Evolutionary conservation across 2,329 filamentous ascomycete genomes (phyloP).

Genomic region (Penicillium psychrosexuale): DNA sequence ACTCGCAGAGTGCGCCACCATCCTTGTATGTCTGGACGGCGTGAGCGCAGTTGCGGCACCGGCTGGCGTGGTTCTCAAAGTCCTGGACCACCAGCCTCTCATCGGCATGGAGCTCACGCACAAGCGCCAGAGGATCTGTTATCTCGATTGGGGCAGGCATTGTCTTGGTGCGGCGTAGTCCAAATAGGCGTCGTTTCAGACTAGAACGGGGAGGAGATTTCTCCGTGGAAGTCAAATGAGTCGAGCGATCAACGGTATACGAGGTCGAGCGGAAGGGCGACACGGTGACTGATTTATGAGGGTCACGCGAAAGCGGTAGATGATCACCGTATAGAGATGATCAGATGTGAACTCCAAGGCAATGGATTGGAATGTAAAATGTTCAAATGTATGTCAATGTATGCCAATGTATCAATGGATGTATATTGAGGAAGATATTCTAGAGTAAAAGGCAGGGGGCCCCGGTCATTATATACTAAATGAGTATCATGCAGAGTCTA

Average conservation of each 20-base stretch:
- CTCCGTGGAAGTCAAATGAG: constrained; percentile 19
- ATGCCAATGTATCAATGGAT: neutral
- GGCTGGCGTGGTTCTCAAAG: constrained; percentile 38
- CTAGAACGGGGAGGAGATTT: constrained; percentile 15
- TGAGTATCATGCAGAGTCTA: constrained; percentile 1
- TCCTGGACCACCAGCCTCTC: constrained; percentile 37
- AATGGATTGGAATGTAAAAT: neutral
- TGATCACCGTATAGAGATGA: constrained; percentile 13
- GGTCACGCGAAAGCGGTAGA: constrained; percentile 14
- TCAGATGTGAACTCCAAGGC: neutral
- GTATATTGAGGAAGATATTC: neutral
- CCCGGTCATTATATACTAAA: neutral
- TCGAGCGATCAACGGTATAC: constrained; percentile 22
- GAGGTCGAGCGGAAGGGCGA: constrained; percentile 27
- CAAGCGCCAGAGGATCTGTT: constrained; percentile 25
- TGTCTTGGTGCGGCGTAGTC: constrained; percentile 25
- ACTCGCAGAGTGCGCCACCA: constrained; percentile 33
- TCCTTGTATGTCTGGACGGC: constrained; percentile 27
- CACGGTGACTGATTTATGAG: constrained; percentile 27
- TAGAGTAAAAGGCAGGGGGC: neutral
- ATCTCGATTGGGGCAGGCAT: constrained; percentile 33
- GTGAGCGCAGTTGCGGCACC: constrained; percentile 34
- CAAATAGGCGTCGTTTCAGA: constrained; percentile 14
- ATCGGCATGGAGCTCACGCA: constrained; percentile 36
- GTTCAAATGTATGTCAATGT: neutral